These are phyloP conservation scores for Nemania abortiva DNA, from an alignment of 2,329 filamentous ascomycete genomes.

Conservation along the genomic window DNA sequence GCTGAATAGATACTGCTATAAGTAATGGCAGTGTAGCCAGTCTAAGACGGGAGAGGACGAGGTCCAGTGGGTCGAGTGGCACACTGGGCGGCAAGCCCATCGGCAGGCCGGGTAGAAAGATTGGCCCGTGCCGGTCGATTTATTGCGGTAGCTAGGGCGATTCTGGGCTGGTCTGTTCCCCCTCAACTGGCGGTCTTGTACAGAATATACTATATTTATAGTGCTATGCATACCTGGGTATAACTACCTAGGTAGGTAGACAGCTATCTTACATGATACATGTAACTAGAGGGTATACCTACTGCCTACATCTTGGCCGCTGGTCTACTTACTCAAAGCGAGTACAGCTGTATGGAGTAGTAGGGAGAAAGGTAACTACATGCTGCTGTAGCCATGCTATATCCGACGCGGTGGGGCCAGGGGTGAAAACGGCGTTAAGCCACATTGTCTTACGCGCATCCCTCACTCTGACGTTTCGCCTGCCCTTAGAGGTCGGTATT, in stretches of 20 bases:
- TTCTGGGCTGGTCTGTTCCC: neutral
- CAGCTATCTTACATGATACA: too few species aligned
- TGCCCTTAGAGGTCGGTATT: neutral
- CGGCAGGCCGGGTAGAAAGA: constrained; percentile 34
- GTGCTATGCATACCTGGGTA: too few species aligned
- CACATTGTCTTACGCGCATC: constrained; percentile 9
- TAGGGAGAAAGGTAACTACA: neutral
- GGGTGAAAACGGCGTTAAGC: constrained; percentile 11
- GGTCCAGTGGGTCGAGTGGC: constrained; percentile 26
- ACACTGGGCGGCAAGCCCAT: constrained; percentile 28
- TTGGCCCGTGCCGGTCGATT: constrained; percentile 23
- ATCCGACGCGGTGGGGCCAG: neutral
- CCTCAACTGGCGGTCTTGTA: too few species aligned
- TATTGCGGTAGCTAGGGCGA: neutral
- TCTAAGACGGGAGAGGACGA: constrained; percentile 5
- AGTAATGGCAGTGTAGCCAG: neutral
- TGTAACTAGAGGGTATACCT: too few species aligned
- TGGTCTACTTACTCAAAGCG: too few species aligned
- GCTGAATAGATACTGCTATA: neutral
- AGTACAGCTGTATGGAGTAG: too few species aligned
- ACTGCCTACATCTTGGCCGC: too few species aligned
- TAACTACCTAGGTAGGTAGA: too few species aligned
- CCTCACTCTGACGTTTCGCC: neutral
- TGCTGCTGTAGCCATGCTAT: neutral
- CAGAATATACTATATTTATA: too few species aligned